Percentiles rank a stretch among this genome's conserved stretches.
These are phyloP conservation scores for Tetragonia tetragonoides DNA, from an alignment of 148 eudicot species.

Conservation along the genomic window DNA sequence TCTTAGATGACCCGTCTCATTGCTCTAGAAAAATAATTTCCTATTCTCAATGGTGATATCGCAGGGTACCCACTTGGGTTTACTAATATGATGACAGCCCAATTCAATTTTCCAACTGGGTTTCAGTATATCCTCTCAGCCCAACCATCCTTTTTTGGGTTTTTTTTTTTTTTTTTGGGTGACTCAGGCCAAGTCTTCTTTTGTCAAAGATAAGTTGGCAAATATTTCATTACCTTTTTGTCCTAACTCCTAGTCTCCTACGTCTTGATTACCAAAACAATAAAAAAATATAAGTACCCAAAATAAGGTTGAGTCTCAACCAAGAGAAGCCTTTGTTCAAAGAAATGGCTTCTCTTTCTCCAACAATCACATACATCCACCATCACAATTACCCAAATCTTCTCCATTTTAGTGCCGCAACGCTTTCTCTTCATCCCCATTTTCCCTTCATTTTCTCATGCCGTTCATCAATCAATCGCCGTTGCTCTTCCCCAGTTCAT, in stretches of 20 bases:
- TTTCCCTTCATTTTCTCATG: neutral
- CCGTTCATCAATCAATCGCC: slow-evolving; percentile 9
- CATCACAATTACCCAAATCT: neutral
- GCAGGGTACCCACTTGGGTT: no score
- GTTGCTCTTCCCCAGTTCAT: slow-evolving; percentile 23
- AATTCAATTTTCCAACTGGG: neutral
- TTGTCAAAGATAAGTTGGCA: neutral
- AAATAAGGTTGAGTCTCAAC: no score
- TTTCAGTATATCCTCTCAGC: no score
- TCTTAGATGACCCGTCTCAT: no score
- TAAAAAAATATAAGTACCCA: no score
- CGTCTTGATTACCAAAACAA: no score
- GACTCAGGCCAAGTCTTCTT: neutral
- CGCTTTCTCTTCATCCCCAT: slow-evolving; percentile 5
- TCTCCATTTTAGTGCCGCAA: neutral
- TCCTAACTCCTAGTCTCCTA: no score
- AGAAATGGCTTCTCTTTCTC: slow-evolving; percentile 20
- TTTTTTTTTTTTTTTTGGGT: no score
- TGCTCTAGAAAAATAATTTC: no score
- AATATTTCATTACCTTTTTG: no score
- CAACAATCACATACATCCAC: neutral
- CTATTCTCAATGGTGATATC: no score
- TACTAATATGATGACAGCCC: neutral
- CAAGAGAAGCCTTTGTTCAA: neutral
- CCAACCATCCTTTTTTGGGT: no score